phyloP scores from a whole-genome alignment of 1,139 yeast species.

The Hemisphaericaspora lyxosophila region DNA sequence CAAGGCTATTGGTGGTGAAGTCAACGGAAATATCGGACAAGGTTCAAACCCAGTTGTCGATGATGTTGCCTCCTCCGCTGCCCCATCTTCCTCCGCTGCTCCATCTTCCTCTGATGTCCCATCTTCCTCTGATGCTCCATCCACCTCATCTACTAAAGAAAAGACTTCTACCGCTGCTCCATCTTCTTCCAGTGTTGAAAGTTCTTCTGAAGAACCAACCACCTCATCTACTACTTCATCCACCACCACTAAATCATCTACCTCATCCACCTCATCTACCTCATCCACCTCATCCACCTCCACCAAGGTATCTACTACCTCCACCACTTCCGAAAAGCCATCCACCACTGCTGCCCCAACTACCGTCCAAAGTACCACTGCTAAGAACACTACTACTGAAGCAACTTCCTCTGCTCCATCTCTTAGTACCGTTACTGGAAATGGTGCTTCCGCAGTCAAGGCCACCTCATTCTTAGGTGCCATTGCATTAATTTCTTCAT shows the following conservation, averaged over 20 bases:
- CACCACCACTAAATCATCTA: not conserved
- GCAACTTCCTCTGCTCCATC: constrained; percentile 3
- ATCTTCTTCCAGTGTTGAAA: not conserved
- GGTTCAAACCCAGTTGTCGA: constrained; percentile 43
- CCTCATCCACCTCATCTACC: constrained; percentile 4
- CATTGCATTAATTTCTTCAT: constrained; percentile 8
- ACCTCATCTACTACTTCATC: constrained; percentile 3
- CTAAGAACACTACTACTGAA: not conserved
- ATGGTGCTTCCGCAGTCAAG: constrained; percentile 3
- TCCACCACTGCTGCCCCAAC: not conserved
- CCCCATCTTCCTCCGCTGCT: constrained; percentile 3
- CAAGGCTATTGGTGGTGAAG: constrained; percentile 58
- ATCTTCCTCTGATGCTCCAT: constrained; percentile 2
- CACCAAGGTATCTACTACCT: not conserved
- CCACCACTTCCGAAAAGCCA: not conserved
- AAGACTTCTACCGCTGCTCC: not conserved
- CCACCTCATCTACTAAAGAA: not conserved
- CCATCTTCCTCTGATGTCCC: constrained; percentile 2
- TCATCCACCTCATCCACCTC: constrained; percentile 3
- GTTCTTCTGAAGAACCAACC: not conserved
- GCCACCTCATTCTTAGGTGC: constrained; percentile 5
- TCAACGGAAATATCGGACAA: constrained; percentile 57
- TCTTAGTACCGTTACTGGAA: constrained; percentile 1
- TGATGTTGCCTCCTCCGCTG: constrained; percentile 24
- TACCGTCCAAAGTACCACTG: not conserved